Percentiles rank a stretch among this genome's conserved stretches.
These are phyloP conservation scores for Closterium sp. DNA, from an alignment of 139 green algal genomes.

Conservation along the genomic window DNA sequence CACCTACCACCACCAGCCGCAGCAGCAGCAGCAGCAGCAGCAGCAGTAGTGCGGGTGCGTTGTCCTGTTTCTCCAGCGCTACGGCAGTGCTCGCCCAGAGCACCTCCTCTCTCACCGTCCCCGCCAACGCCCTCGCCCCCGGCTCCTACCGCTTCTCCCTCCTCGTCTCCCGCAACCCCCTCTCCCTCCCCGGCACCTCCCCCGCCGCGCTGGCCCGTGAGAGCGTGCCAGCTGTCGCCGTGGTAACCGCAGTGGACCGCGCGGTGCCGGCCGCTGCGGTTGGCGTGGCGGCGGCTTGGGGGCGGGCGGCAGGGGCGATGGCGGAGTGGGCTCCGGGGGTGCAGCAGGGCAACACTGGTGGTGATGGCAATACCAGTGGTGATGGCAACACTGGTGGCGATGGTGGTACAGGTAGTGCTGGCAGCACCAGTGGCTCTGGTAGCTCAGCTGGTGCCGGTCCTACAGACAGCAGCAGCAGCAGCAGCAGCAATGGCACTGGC, in stretches of 20 bases:
- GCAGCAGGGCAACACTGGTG: not conserved
- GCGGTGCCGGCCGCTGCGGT: not conserved
- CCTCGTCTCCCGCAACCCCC: not conserved
- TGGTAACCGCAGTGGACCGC: not conserved
- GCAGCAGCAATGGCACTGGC: not conserved
- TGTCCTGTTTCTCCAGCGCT: not conserved
- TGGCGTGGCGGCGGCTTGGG: not conserved
- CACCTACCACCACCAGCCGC: not conserved
- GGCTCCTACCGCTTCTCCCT: not conserved
- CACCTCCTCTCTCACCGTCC: not conserved
- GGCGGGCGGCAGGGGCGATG: not conserved
- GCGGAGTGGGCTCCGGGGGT: not conserved
- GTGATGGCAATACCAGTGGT: not conserved
- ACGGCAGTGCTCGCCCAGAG: not conserved
- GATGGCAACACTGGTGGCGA: not conserved
- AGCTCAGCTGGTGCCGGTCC: too few relatives aligned
- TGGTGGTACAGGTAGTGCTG: too few relatives aligned
- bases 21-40: not conserved
- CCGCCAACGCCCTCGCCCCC: not conserved
- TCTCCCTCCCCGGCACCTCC: not conserved
- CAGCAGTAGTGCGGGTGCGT: not conserved
- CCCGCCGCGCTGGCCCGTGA: not conserved
- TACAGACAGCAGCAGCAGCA: not conserved
- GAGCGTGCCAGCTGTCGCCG: not conserved
- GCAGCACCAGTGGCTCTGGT: too few relatives aligned